Evolutionary conservation across 2,329 filamentous ascomycete genomes (phyloP).

Genomic region (Penicillium paneum): DNA sequence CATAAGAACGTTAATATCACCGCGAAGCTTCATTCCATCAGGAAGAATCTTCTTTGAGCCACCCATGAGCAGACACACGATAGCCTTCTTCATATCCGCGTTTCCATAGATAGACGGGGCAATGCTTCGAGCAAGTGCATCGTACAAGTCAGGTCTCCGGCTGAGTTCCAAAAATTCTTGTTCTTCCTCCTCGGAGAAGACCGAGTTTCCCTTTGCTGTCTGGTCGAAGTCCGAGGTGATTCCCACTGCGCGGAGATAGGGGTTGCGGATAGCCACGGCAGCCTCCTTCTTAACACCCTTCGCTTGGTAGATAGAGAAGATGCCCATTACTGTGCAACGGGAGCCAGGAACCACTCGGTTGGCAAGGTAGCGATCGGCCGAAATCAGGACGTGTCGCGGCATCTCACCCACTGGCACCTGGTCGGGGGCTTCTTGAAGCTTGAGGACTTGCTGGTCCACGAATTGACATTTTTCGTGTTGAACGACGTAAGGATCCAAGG

Average conservation of each 20-base stretch:
- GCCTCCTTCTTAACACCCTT: slow-evolving; percentile 80
- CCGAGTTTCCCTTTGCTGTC: slow-evolving; percentile 75
- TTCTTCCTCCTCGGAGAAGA: slow-evolving; percentile 93
- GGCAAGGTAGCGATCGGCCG: slow-evolving; percentile 91
- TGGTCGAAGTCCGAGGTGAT: slow-evolving; percentile 89
- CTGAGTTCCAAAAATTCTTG: slow-evolving; percentile 94
- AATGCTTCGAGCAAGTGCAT: slow-evolving; percentile 84
- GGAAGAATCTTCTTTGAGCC: slow-evolving; percentile 97
- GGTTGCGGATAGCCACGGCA: slow-evolving; percentile 91
- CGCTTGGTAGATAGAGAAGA: slow-evolving; percentile 96
- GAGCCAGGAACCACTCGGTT: slow-evolving; percentile 95
- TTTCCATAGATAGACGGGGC: slow-evolving; percentile 98
- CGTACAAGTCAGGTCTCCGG: slow-evolving; percentile 86
- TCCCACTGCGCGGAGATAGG: slow-evolving; percentile 88
- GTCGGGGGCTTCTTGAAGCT: slow-evolving; percentile 94
- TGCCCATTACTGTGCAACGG: slow-evolving; percentile 90
- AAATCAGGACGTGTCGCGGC: slow-evolving; percentile 89
- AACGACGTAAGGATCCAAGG: slow-evolving; percentile 92
- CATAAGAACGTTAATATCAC: slow-evolving; percentile 95
- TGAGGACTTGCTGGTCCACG: slow-evolving; percentile 96
- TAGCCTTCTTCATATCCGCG: slow-evolving; percentile 92
- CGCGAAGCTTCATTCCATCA: slow-evolving; percentile 94
- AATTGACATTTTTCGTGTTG: slow-evolving; percentile 91
- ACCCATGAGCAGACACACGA: slow-evolving; percentile 86
- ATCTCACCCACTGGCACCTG: slow-evolving; percentile 96